A percentile compares a stretch with the other conserved stretches of the same genome.
These are phyloP conservation scores for Monosporascus sp. DNA, from an alignment of 2,329 filamentous ascomycete species.

Conservation along the genomic window DNA sequence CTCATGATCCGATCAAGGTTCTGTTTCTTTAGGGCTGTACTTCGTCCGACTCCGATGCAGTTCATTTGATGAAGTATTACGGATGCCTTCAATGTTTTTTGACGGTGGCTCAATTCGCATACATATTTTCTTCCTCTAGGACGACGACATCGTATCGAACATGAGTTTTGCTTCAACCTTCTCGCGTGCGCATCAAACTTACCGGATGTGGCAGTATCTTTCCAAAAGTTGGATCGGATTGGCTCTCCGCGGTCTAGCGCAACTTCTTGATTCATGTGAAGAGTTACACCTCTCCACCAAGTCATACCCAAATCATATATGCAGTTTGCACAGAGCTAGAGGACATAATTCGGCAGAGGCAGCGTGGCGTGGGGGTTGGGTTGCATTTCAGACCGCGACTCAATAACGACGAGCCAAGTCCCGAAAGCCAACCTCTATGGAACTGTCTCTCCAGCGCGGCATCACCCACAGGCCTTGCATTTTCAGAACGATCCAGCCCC, in stretches of 20 bases:
- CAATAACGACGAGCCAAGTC: neutral
- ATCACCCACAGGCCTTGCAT: neutral
- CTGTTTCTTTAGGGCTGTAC: neutral
- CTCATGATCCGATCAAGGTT: neutral
- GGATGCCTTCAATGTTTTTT: too few species aligned
- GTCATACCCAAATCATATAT: neutral
- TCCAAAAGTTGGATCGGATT: too few species aligned
- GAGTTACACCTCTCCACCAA: neutral
- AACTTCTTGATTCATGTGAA: too few species aligned
- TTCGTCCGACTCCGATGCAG: neutral
- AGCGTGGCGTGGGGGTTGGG: neutral
- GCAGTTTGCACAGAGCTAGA: neutral
- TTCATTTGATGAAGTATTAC: too few species aligned
- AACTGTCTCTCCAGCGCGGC: neutral
- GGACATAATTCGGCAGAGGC: neutral
- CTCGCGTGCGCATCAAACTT: too few species aligned
- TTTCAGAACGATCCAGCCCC: too few species aligned
- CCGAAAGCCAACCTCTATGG: neutral
- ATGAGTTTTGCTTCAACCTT: too few species aligned
- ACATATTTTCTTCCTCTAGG: too few species aligned
- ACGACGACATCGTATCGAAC: too few species aligned
- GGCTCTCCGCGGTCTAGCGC: too few species aligned
- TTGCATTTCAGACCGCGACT: neutral
- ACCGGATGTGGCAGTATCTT: too few species aligned
- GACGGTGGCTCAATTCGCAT: too few species aligned